Evolutionary conservation across 2,329 filamentous ascomycete species (phyloP), one percentile per base, ranked within the genome.

Genomic region (Amylocarpus encephaloides): DNA sequence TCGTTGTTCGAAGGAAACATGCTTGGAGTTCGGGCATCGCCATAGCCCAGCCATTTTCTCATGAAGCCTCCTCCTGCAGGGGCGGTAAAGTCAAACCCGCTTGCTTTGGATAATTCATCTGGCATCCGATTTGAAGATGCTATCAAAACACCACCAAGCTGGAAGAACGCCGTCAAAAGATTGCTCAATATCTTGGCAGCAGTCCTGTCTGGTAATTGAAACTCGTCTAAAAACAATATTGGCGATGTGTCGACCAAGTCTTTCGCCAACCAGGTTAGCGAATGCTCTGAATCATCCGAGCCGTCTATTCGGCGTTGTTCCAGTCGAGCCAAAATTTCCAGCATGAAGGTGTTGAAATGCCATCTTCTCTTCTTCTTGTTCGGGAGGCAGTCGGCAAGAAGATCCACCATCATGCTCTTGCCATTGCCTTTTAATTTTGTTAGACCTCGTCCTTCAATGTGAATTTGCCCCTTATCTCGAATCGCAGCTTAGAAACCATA

Each of bases 331-430:
- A 91, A 75, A 0, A 80, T 82, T 57, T 91, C 83, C 7, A 92
- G 72, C 85, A 93, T 93, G 61, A 93, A 93, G 0, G 85, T 89
- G 64, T 88, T 89, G 68, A 90, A 93, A 64, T 92, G 88, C 82
- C 85, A 90, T 52, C 86, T 73, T 59, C 77, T 74, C 70, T 92
- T 92, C 61, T 82, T 83, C 40, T 75, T 71, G 13, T 81, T 89
- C 1, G 88, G 88, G 3, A 93, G 69, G 45, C 84, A 85, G 46
- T 89, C 83, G 12, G 86, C 85, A n/a, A 93, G 79, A 0, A 93
- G 71, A 61, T 92, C 87, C 12, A 91, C 75, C n/a, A 93, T 76
- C 85, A 93, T 90, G 5, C 82, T 86, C 66, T 93, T 93, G 12
- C 88, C 87, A 0, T 85, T 26, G 22, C 22, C 22, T 26, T 26